Base-by-base conservation (phyloP, 371 early-diverging fungal species). In the Vairimorpha apis region DNA sequence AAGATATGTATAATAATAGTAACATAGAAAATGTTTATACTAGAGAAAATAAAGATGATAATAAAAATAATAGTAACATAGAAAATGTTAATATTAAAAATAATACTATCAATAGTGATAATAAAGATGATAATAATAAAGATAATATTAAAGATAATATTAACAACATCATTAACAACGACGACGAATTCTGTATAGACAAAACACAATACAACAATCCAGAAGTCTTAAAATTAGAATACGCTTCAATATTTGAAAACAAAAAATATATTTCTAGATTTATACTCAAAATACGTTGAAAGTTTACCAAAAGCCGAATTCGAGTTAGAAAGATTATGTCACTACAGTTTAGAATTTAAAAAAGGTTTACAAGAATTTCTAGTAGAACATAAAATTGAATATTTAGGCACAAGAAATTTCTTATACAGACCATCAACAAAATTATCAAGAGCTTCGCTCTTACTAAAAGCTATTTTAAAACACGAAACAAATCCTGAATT, bases 331-430 rank as follows among this genome's bases (percentile, higher is more conserved):
- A 65, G 53, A 30, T 16, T 72, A 16, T 55, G 51, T n/a, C 13
- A 47, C 18, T 58, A 44, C 38, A 72, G 78, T 70, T n/a, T n/a
- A 25, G 60, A 60, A 37, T 83, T 81, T 75, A 70, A 65, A 35
- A 38, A 64, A 33, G 71, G 67, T 23, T 60, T 80, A 21, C 23
- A 65, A 12, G 45, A 78, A 16, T 78, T 77, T 33, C 70, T 81
- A 10, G 27, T 41, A 18, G 32, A 69, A 58, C 49, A 80, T 27
- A 72, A 76, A 16, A 44, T 78, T 18, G 33, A 62, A 43, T 53
- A 78, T 47, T 56, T 83, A 30, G 83, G 81, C 16, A 70, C 70
- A n/a, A 71, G 69, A 43, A 67, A 83, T 60, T 83, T 81, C 63
- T 72, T 83, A 30, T 76, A 74, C 53, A 65, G 83, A 35, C 82